A percentile compares a stretch with the other conserved stretches of the same genome.
phyloP scores from a whole-genome alignment of 805 yeast species.

The Ogataea wickerhamii region DNA sequence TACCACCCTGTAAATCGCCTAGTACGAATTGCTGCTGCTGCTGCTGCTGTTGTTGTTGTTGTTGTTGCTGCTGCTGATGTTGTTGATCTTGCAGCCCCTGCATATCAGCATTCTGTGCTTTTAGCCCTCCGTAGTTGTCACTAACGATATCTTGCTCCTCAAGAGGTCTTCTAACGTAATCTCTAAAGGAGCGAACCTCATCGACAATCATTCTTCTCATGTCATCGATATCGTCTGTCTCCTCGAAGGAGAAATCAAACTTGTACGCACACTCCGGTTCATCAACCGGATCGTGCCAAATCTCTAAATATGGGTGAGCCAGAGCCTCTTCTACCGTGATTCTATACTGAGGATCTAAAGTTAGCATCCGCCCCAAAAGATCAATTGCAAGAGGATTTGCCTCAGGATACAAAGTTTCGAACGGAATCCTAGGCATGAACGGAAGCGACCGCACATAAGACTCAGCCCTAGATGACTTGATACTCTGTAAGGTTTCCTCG shows the following conservation, averaged over 20 bases:
- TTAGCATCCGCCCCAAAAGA: conserved; percentile 68
- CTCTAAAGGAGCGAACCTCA: conserved; percentile 76
- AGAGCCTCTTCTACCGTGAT: conserved; percentile 87
- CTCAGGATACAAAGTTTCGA: conserved; percentile 64
- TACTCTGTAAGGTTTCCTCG: conserved; percentile 60
- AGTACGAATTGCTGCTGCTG: conserved; percentile 12
- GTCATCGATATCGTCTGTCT: conserved; percentile 68
- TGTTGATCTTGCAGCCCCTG: too few species aligned
- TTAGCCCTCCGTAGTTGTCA: conserved; percentile 21
- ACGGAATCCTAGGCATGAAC: conserved; percentile 75
- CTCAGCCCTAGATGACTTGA: conserved; percentile 87
- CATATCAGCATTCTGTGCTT: neutral
- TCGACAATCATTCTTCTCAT: conserved; percentile 76
- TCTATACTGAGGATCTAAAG: conserved; percentile 82
- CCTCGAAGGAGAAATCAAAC: conserved; percentile 87
- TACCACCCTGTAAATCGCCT: conserved; percentile 17
- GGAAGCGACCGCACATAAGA: conserved; percentile 87
- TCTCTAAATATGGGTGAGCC: conserved; percentile 78
- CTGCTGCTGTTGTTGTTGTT: conserved; percentile 13
- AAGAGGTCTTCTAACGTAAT: conserved; percentile 74
- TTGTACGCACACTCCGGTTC: conserved; percentile 79
- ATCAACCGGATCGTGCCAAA: conserved; percentile 93
- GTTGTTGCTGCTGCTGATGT: conserved; percentile 22
- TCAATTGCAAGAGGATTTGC: conserved; percentile 89
- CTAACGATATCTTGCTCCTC: conserved; percentile 43